Conservation (phyloP, 768 basidiomycete genomes). For the Lentinus brumalis region DNA sequence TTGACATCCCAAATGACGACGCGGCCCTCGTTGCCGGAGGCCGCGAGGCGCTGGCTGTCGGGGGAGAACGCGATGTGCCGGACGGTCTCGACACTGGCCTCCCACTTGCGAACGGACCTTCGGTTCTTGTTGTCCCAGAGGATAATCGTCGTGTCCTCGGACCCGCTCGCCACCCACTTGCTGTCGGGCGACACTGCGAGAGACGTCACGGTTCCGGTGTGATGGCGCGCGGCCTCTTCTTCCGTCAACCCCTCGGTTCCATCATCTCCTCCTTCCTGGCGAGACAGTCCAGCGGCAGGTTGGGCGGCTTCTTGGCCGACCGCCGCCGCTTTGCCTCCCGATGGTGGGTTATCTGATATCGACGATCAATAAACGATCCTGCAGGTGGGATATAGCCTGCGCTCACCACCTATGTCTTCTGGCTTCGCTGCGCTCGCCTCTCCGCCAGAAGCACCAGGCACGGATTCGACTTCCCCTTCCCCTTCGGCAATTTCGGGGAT, state of each 20-base stretch:
- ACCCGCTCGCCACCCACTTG: conserved; percentile 23
- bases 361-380: no score
- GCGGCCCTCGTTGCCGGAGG: conserved; percentile 12
- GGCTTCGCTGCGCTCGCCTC: no score
- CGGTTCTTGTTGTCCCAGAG: conserved; percentile 22
- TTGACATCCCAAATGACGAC: conserved; percentile 24
- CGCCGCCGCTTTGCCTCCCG: no score
- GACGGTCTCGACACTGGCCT: conserved; percentile 9
- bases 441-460: no score
- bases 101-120: not conserved
- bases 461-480: no score
- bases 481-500: no score
- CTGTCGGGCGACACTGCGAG: no score
- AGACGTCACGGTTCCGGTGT: no score
- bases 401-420: no score
- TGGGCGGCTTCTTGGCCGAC: no score
- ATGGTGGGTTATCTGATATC: no score
- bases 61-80: conserved; percentile 23
- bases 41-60: conserved; percentile 17
- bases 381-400: no score
- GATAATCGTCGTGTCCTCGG: conserved; percentile 23
- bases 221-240: not conserved
- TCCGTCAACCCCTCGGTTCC: not conserved
- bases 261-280: not conserved
- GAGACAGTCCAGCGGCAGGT: not conserved